These are phyloP conservation scores for Claviceps citrina DNA, from an alignment of 2,329 filamentous ascomycete species.

Conservation along the genomic window DNA sequence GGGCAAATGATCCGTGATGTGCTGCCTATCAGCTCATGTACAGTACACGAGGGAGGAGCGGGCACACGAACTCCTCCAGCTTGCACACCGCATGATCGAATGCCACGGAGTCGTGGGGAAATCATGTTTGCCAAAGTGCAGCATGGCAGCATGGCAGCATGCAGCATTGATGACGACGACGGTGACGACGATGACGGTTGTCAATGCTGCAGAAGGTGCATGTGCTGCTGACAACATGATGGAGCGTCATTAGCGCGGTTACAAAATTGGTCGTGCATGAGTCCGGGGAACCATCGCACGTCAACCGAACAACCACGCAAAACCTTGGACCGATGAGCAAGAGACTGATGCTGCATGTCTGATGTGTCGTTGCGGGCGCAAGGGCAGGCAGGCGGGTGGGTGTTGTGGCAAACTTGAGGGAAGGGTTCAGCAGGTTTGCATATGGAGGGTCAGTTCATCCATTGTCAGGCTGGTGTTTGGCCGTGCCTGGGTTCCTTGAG, in stretches of 20 bases:
- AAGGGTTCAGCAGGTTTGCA: neutral
- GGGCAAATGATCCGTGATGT: neutral
- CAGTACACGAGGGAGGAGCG: too few relatives aligned
- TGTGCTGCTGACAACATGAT: too few relatives aligned
- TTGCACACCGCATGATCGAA: conserved; percentile 5
- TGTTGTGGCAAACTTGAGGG: neutral
- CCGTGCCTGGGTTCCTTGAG: neutral
- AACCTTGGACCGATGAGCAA: too few relatives aligned
- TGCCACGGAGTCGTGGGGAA: neutral
- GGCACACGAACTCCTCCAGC: conserved; percentile 2
- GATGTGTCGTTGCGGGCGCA: conserved; percentile 4
- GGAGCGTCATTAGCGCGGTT: neutral
- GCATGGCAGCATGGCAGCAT: too few relatives aligned
- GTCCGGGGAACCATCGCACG: neutral
- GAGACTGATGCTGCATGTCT: conserved; percentile 6
- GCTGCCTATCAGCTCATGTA: conserved; percentile 1
- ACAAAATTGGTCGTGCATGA: neutral
- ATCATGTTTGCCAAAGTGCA: neutral
- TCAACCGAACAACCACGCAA: neutral
- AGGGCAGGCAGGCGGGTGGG: neutral
- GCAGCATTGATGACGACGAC: neutral
- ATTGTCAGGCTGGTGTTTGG: neutral
- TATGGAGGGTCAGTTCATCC: neutral
- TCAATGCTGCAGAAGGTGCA: too few relatives aligned
- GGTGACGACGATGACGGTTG: too few relatives aligned